Base-by-base conservation (phyloP, 2,329 filamentous ascomycete species). In the Boeremia exigua region DNA sequence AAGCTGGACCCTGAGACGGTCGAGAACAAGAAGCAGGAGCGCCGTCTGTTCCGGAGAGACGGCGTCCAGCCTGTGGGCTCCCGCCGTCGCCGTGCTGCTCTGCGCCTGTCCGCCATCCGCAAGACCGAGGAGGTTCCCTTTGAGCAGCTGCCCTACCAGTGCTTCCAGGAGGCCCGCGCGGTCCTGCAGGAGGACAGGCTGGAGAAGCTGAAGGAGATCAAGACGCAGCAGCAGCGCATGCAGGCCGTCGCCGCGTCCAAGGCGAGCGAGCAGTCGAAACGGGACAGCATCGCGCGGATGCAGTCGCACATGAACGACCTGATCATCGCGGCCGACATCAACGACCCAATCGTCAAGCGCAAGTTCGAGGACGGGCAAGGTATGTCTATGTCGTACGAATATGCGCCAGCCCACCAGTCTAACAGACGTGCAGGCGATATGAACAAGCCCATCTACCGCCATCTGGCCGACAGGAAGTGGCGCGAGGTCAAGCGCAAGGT, bases 361-460 rank as follows among this genome's bases (percentile, higher is more conserved):
- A 88, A 86, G 63, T 98, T 96, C 65, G 95, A 99, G 74, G 93
- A 98, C 76, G 92, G 93, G 23, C 77, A 88, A 68, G 92, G 94
- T 96, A 80, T 67, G 84, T 75, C 39, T 96, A 80, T 67, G 84
- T 75, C 39, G 10, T 6, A 8, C 3, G 17, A n/a, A 34, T 5
- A 5, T 23, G 19, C 19, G 19, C 19, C 19, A 5, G 10, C 1
- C 6, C 5, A 12, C 9, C 23, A 9, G 32, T 28, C 63, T 66
- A 28, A 66, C 61, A 43, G 5, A n/a, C 33, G 6, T 19, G 6
- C 63, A 97, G 93, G 90, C 62, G 92, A 98, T 77, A 94, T 98
- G 92, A 88, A 86, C 80, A 96, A 96, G 77, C 94, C 94, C 60
- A 93, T 99, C 72, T 99, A 99, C 81, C 90, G 94, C 62, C 85